A percentile compares a stretch with the other conserved stretches of the same genome.
These are phyloP conservation scores for Colletotrichum siamense DNA, from an alignment of 2,329 filamentous ascomycete species.

Conservation along the genomic window DNA sequence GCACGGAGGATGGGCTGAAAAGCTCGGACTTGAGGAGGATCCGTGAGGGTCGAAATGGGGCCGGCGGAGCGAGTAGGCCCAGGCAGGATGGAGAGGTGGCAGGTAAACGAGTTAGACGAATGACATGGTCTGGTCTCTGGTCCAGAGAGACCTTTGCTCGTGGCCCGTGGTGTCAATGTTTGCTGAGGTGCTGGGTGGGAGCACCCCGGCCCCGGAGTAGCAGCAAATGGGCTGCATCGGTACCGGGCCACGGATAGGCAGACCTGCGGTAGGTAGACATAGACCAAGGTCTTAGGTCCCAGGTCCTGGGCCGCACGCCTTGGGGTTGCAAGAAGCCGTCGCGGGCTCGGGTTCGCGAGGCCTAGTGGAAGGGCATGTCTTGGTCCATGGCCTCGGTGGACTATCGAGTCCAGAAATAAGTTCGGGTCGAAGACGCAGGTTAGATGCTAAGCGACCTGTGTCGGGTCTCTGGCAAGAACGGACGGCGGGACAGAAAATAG, in stretches of 20 bases:
- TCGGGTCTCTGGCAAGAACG: neutral
- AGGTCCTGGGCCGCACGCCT: neutral
- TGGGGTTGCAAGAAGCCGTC: neutral
- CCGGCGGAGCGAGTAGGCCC: neutral
- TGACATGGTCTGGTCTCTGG: neutral
- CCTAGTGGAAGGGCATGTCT: neutral
- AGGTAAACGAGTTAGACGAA: neutral
- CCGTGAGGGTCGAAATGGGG: neutral
- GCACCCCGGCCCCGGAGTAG: conserved; percentile 1
- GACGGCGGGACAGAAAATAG: neutral
- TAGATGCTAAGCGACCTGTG: neutral
- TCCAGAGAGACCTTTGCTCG: neutral
- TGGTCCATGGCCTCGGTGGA: neutral
- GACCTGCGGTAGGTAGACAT: neutral
- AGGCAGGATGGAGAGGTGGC: conserved; percentile 4
- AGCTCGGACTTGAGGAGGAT: conserved; percentile 9
- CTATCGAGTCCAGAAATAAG: neutral
- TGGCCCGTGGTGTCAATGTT: conserved; percentile 15
- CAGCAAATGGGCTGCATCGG: neutral
- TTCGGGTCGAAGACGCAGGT: neutral
- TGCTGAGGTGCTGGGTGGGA: neutral
- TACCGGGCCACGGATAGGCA: neutral
- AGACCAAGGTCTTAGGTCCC: neutral
- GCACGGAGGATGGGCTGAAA: neutral
- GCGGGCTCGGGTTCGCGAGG: neutral